Conservation (phyloP, 805 yeast genomes). For the Barnettozyma siamensis region DNA sequence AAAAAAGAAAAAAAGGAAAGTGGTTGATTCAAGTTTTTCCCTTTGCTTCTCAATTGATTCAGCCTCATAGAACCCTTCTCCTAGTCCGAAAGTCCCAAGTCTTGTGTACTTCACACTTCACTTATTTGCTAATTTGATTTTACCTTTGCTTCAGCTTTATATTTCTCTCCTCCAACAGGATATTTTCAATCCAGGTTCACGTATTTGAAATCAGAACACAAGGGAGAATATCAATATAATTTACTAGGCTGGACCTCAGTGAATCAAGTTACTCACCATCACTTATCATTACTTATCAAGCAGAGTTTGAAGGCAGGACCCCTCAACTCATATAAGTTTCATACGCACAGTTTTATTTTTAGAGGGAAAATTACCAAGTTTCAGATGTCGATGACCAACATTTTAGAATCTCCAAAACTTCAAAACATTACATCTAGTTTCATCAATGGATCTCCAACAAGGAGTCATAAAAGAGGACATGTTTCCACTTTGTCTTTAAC, state of each 20-base stretch:
- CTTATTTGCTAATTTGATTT: slow-evolving; percentile 8
- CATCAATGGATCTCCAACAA: slow-evolving; percentile 16
- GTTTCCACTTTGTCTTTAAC: slow-evolving; percentile 34
- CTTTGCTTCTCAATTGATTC: too few species aligned
- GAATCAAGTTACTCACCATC: slow-evolving; percentile 8
- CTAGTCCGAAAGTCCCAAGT: too few species aligned
- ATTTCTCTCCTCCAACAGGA: background rate
- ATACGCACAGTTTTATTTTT: too few species aligned
- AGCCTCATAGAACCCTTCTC: too few species aligned
- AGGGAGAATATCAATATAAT: slow-evolving; percentile 4
- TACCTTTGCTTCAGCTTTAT: slow-evolving; percentile 7
- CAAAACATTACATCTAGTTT: slow-evolving; percentile 10
- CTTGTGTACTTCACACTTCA: background rate
- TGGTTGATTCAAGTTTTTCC: too few species aligned
- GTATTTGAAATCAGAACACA: background rate
- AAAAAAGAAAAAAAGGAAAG: too few species aligned
- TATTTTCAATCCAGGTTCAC: background rate
- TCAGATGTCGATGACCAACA: background rate
- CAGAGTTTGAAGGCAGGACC: slow-evolving; percentile 9
- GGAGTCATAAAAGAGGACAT: slow-evolving; percentile 16
- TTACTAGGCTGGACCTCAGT: slow-evolving; percentile 22
- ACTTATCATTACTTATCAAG: background rate
- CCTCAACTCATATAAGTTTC: background rate
- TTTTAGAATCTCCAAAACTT: slow-evolving; percentile 18
- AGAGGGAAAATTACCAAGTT: too few species aligned